Percentiles rank a stretch among this genome's conserved stretches.
These are phyloP conservation scores for Euphrasia confusa DNA, from an alignment of 257 asterid genomes.

Conservation along the genomic window DNA sequence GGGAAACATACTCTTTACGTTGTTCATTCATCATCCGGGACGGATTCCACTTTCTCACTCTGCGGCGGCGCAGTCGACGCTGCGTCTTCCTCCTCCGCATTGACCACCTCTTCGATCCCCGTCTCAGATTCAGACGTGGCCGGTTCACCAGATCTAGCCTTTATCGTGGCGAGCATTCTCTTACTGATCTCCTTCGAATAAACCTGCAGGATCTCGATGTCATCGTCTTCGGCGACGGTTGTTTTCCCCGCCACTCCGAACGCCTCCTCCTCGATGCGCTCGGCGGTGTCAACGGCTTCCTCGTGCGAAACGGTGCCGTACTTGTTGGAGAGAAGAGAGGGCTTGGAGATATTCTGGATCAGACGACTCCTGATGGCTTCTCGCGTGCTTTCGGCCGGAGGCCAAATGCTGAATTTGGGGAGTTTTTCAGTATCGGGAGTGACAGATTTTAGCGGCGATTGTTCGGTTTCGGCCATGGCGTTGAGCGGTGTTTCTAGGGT, in stretches of 20 bases:
- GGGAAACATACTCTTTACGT: background rate
- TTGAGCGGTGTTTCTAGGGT: slow-evolving; percentile 5
- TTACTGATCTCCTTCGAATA: slow-evolving; percentile 70
- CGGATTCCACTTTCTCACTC: slow-evolving; percentile 38
- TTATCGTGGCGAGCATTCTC: slow-evolving; percentile 58
- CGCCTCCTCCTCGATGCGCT: slow-evolving; percentile 54
- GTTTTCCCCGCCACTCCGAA: slow-evolving; percentile 32
- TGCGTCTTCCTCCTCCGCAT: slow-evolving; percentile 33
- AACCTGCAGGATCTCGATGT: slow-evolving; percentile 57
- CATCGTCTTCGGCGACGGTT: slow-evolving; percentile 38
- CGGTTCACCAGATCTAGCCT: slow-evolving; percentile 49
- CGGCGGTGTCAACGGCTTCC: slow-evolving; percentile 51
- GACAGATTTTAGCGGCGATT: background rate
- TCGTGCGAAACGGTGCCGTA: slow-evolving; percentile 57
- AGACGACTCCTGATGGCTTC: no score
- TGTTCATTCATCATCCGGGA: slow-evolving; percentile 24
- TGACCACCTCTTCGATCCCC: slow-evolving; percentile 4
- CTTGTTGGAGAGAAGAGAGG: slow-evolving; percentile 58
- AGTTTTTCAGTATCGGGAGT: background rate
- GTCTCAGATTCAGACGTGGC: background rate
- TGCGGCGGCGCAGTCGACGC: slow-evolving; percentile 34
- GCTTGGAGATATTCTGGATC: slow-evolving; percentile 51
- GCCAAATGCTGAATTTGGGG: slow-evolving; percentile 58
- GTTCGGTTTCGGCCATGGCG: slow-evolving; percentile 25
- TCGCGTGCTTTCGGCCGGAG: slow-evolving; percentile 62